Evolutionary conservation across 805 yeast genomes (phyloP), one percentile per base, ranked within the genome.

Genomic region (Zygosaccharomyces bailii): DNA sequence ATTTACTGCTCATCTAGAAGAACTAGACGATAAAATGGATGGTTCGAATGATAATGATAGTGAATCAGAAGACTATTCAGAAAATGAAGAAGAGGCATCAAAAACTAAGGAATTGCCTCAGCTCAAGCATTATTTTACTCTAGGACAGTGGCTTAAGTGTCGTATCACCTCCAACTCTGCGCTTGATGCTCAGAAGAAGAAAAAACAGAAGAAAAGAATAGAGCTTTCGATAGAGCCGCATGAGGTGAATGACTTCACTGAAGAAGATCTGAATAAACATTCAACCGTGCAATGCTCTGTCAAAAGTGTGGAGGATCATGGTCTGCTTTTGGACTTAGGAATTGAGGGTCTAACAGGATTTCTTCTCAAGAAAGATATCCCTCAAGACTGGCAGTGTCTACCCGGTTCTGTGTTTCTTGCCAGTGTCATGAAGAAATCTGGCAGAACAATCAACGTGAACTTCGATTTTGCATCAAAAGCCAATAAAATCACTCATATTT

Each of bases 101-200:
- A 47, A 27, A 63, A 42, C n/a, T 48, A 61, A 66, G 11, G 76
- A 73, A 33, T 70, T 83, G 44, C 95, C 95, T 5, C 67, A 70
- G 13, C 70, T 85, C 43, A 61, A 67, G 1, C 59, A 70, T 1
- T 61, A 77, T 40, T 88, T 90, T 67, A 62, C 65, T 27, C 55
- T 79, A 30, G 98, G 98, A 7, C 91, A 86, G 63, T 91, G 93
- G 88, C 68, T 93, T 33, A 78, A 93, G 54, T 96, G 95, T 23
- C 66, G 73, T 34, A 90, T 90, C n/a, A 75, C 78, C 6, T 78
- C 78, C 33, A 72, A 79, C 16, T 61, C 73, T 16, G 68, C 67
- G 21, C 65, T 71, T n/a, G 69, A 69, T 45, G 42, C 66, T 39
- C 57, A 67, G 36, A 44, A 56, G n/a, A 67, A 69, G 39, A 66